Base-by-base conservation (phyloP, 805 yeast genomes). In the Ogataea siamensis region DNA sequence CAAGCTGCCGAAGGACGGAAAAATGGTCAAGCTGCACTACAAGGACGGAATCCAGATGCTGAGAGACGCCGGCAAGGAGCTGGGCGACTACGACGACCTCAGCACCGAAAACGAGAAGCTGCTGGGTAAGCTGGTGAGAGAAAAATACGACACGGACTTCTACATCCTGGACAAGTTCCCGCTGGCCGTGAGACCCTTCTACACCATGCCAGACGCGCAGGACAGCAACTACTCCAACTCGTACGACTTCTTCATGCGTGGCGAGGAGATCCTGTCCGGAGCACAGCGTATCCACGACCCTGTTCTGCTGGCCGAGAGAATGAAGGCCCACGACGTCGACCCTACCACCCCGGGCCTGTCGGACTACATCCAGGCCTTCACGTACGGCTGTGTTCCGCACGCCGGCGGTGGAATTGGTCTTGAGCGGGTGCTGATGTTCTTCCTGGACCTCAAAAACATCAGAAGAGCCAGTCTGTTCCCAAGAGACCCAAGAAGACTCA, bases 351-450 rank as follows among this genome's bases (percentile, higher is more conserved):
- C 87, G 22, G 99, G 98, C 49, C 69, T 91, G 54, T 74, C 75
- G 60, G 98, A 93, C 61, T 93, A 93, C 68, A 82, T 86, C 42
- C 91, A 91, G 47, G 94, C 96, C 12, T 93, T 93, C 73, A 70
- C 77, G 32, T 91, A 83, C 61, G 99, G 98, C 13, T 91, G 97
- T 73, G 83, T 96, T 48, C 99, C 99, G 34, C 99, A 93, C 58
- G 99, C 96, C 23, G 99, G 99, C 64, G 99, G 99, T 71, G 99
- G 99, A 67, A 93, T 93, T 62, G 99, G 99, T 58, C 71, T 93
- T 51, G 99, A 93, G 71, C 86, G 99, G 73, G 99, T 93, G 23
- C 87, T 93, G 47, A 93, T 93, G 99, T 93, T 93, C 77, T 93
- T 76, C 80, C 76, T 93, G 63, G 99, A 88, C 60, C 76, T 93